Evolutionary conservation across 1,284 basidiomycete species (phyloP), one percentile per base, ranked within the genome.

Genomic region (Boletellus deceptivus): DNA sequence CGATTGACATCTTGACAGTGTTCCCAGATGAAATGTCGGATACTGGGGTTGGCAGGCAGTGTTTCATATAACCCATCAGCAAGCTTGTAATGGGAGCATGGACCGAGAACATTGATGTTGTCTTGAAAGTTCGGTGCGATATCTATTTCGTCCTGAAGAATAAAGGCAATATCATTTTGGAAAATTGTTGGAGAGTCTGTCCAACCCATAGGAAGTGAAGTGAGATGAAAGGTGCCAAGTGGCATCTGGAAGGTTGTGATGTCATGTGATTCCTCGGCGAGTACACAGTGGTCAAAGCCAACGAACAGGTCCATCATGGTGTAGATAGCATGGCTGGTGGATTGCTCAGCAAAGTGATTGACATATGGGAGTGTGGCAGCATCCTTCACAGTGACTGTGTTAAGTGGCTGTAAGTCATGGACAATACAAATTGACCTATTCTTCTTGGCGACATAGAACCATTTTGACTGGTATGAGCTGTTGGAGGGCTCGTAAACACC

Each of bases 161-260:
- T 72, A 44, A 62, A 66, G 0, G 63, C 65, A 1, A 74, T 57
- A 68, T 73, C 14, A 9, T 42, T 38, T 20, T 51, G 27, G 9
- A 47, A 52, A 1, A 40, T 16, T 0, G 35, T 9, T 1, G 31
- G 46, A 0, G 35, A 48, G 44, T 75, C 73, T 0, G 71, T 73
- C 64, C 64, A 75, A 0, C 74, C 73, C 70, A 71, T 72, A 0
- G 71, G 73, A 0, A 75, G 50, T 0, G 56, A 61, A 0, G 60
- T 61, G 3, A 67, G 51, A 4, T 49, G 37, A 1, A 63, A 40
- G 0, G 54, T 55, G 0, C 63, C 59, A 9, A 61, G 53, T 0
- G 61, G 67, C 0, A 61, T 57, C 34, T 63, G 60, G 40, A 69
- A 69, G 0, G 65, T 67, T 0, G 69, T 71, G 1, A 65, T 39